Evolutionary conservation across 352 stramenopile species (phyloP), one percentile per base, ranked within the genome.

Genomic region (Peronospora tabacina): DNA sequence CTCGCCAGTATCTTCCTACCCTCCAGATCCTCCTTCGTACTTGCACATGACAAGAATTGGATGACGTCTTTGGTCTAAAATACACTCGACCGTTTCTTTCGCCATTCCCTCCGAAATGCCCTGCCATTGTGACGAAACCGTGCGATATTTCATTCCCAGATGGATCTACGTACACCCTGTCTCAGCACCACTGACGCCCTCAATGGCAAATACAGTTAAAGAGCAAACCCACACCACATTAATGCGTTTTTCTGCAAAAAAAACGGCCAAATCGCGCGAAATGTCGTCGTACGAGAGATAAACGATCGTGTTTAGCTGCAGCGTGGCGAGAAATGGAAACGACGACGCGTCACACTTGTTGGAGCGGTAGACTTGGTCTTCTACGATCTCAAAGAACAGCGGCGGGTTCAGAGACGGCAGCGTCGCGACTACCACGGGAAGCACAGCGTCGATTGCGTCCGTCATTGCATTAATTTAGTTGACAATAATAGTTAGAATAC

Each of bases 31-130:
- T 32, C 10, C 6, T n/a, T 59, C 70, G 4, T 67, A 93, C 82
- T 93, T 91, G 82, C 82, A 93, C 75, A 90, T 90, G 61, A 93
- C 67, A 52, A 93, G 65, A 56, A 93, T 78, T 13, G 82, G 82
- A 38, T 91, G 77, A 10, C 72, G 70, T 22, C 75, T 71, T 55
- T 88, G 68, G 56, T 93, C 80, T 22, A 93, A 57, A 13, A 93
- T 89, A 56, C 63, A 77, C 70, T 93, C 78, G 33, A 93, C 87
- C 7, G 82, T 72, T 29, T 93, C 82, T 49, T 93, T 93, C 19
- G 80, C 76, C 74, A 93, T 87, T 28, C 80, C 76, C 40, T 93
- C 82, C 8, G 77, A 81, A 34, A 92, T 85, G 5, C 66, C 61
- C 33, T 76, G 73, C 63, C 83, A 85, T 58, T 82, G 83, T 13